phyloP scores from a whole-genome alignment of 2,329 filamentous ascomycete species.

The Sclerotinia borealis region DNA sequence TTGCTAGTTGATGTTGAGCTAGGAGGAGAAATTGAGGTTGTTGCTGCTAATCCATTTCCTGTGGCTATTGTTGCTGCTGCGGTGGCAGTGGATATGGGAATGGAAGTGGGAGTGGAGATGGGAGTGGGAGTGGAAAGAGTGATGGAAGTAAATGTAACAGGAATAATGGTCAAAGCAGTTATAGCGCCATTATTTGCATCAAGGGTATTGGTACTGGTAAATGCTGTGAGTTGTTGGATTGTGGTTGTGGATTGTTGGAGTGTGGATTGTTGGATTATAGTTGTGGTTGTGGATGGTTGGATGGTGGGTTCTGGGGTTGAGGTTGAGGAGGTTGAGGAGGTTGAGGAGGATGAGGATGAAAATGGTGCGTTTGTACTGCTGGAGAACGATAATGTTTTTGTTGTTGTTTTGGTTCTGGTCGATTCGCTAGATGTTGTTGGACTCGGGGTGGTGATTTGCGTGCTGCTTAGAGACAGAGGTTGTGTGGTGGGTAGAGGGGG shows the following conservation, averaged over 20 bases:
- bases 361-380: background rate
- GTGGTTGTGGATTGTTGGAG: background rate
- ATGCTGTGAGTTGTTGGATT: background rate
- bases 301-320: background rate
- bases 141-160: background rate
- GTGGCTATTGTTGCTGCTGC: background rate
- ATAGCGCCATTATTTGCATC: background rate
- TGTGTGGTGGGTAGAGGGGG: background rate
- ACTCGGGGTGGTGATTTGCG: background rate
- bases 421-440: background rate
- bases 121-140: too few species aligned
- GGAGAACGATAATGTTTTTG: background rate
- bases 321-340: background rate
- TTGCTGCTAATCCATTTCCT: background rate
- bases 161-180: background rate
- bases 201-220: background rate
- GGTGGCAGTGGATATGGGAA: background rate
- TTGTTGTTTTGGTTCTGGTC: too few species aligned
- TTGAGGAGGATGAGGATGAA: background rate
- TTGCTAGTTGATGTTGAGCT: background rate
- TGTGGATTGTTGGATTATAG: background rate
- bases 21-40: too few species aligned
- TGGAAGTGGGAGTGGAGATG: background rate
- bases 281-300: background rate
- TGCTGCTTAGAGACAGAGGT: background rate